phyloP scores from a whole-genome alignment of 176 grass and related monocot species.

The Avena eriantha region DNA sequence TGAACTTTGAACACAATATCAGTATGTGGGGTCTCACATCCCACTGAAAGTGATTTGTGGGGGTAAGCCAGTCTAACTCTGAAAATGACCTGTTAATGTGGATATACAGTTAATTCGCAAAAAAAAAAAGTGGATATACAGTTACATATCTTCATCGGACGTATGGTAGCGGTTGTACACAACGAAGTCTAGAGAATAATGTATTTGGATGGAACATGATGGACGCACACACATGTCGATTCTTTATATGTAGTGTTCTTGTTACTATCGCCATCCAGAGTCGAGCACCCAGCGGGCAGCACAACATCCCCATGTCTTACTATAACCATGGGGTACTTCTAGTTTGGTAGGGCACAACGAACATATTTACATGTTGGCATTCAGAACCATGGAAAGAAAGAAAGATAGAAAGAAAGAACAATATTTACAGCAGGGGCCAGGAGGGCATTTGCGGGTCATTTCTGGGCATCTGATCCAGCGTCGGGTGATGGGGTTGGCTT shows the following conservation, averaged over 20 bases:
- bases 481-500: constrained; percentile 32
- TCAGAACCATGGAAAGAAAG: constrained; percentile 15
- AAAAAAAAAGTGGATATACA: too few species aligned
- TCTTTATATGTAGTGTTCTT: constrained; percentile 16
- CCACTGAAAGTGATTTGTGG: too few species aligned
- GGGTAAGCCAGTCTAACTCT: too few species aligned
- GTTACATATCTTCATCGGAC: too few species aligned
- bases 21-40: too few species aligned
- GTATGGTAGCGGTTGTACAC: background rate
- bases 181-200: background rate
- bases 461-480: constrained; percentile 36
- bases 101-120: too few species aligned
- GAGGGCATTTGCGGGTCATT: background rate
- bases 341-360: background rate
- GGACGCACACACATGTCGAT: background rate
- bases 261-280: background rate
- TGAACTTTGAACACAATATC: too few species aligned
- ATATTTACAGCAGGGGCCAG: constrained; percentile 42
- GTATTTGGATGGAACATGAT: background rate
- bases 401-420: background rate
- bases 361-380: constrained; percentile 38
- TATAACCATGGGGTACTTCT: constrained; percentile 12
- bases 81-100: too few species aligned
- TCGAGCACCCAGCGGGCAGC: constrained; percentile 14
- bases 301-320: constrained; percentile 21